Evolutionary conservation across 352 stramenopile species (phyloP).

Genomic region (Pythium phragmitis): DNA sequence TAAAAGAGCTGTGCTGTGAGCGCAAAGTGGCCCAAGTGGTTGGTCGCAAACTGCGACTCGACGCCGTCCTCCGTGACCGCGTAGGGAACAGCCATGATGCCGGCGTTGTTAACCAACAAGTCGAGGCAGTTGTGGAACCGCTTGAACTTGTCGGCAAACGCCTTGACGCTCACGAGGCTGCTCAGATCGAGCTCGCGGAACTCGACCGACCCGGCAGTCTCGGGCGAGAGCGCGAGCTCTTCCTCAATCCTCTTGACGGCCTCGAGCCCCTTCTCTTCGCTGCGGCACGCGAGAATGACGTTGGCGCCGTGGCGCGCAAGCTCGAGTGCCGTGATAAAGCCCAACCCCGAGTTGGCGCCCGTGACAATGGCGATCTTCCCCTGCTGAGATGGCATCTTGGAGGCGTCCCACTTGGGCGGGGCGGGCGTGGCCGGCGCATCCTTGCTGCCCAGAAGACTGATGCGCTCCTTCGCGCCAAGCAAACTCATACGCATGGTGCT

Average conservation of each 20-base stretch:
- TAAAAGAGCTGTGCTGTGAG: conserved; percentile 31
- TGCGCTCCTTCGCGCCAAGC: background rate
- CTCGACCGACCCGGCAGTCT: conserved; percentile 8
- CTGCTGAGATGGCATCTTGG: conserved; percentile 4
- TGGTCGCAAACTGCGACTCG: conserved; percentile 26
- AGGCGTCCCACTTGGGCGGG: conserved; percentile 15
- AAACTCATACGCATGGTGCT: conserved; percentile 9
- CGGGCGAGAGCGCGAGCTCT: conserved; percentile 31
- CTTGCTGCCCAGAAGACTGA: conserved; percentile 1
- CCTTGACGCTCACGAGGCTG: conserved; percentile 22
- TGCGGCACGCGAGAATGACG: conserved; percentile 60
- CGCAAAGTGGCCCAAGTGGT: conserved; percentile 33
- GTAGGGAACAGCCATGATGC: conserved; percentile 9
- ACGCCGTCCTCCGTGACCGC: conserved; percentile 12
- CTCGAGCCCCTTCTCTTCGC: conserved; percentile 33
- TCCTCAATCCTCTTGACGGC: conserved; percentile 31
- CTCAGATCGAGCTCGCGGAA: conserved; percentile 27
- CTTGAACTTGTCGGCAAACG: conserved; percentile 29
- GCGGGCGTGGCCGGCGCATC: background rate
- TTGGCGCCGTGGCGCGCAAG: conserved; percentile 59
- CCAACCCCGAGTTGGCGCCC: conserved; percentile 76
- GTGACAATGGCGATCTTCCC: conserved; percentile 81
- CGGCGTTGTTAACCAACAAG: conserved; percentile 38
- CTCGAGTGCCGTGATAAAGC: conserved; percentile 57
- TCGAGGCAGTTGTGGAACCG: conserved; percentile 23